Evolutionary conservation across 1,284 basidiomycete genomes (phyloP).

Genomic region (Pterulicium gracile): DNA sequence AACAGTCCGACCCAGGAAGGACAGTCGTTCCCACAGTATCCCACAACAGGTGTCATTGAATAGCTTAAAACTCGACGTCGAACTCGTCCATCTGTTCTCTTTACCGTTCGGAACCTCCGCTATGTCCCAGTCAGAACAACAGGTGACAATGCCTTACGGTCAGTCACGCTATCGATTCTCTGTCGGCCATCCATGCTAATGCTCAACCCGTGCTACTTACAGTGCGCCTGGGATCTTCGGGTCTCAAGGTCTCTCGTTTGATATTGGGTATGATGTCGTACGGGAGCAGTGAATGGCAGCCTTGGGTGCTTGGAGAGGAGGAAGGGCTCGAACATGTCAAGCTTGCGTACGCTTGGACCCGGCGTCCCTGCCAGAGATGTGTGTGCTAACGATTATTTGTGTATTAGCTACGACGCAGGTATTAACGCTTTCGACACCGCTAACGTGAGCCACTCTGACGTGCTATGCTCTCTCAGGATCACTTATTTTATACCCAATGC

Average conservation of each 20-base stretch:
- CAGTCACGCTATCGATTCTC: neutral
- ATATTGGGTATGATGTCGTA: slow-evolving; percentile 39
- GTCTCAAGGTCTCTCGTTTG: slow-evolving; percentile 39
- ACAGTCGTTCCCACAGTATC: too few relatives aligned
- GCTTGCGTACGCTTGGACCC: slow-evolving; percentile 20
- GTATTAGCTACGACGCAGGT: slow-evolving; percentile 27
- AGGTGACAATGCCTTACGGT: neutral
- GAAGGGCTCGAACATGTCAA: slow-evolving; percentile 35
- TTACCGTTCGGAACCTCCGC: too few relatives aligned
- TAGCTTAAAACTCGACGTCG: too few relatives aligned
- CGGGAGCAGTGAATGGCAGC: slow-evolving; percentile 24
- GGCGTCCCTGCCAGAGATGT: neutral
- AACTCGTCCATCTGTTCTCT: too few relatives aligned
- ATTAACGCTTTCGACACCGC: slow-evolving; percentile 50
- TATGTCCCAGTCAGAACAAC: too few relatives aligned
- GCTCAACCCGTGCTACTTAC: neutral
- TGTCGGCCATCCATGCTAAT: neutral
- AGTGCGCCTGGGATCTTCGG: slow-evolving; percentile 39
- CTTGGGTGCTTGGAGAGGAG: slow-evolving; percentile 28
- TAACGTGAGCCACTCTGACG: slow-evolving; percentile 16
- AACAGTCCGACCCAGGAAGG: too few relatives aligned
- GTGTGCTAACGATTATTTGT: neutral
- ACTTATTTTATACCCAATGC: neutral
- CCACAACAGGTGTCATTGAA: too few relatives aligned
- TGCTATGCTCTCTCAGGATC: neutral